A percentile compares a stretch with the other conserved stretches of the same genome.
Evolutionary conservation across 2,329 filamentous ascomycete genomes (phyloP).

Genomic region (Curvularia eragrostidis): DNA sequence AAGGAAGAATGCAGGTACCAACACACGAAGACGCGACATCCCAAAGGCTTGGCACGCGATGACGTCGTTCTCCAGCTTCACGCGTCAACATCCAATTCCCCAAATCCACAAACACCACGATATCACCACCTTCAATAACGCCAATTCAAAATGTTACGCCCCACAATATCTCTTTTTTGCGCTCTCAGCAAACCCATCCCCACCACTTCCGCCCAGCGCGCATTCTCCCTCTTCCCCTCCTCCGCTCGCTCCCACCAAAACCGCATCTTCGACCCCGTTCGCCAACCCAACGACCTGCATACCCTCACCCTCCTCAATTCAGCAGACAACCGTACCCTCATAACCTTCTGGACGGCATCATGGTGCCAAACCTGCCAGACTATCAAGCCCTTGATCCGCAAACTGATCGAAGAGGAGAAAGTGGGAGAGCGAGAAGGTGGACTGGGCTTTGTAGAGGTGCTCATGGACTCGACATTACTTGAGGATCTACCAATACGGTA

Average conservation of each 20-base stretch:
- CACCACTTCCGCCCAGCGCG: constrained; percentile 5
- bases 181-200: not conserved
- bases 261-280: constrained; percentile 51
- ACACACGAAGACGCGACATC: constrained; percentile 49
- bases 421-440: constrained; percentile 55
- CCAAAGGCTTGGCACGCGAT: constrained; percentile 20
- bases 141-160: constrained; percentile 6
- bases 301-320: constrained; percentile 57
- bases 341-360: constrained; percentile 59
- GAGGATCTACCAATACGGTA: constrained; percentile 53
- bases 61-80: constrained; percentile 17
- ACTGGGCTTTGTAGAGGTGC: constrained; percentile 57
- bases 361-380: constrained; percentile 56
- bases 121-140: not conserved
- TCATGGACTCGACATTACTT: constrained; percentile 56
- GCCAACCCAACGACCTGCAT: constrained; percentile 56
- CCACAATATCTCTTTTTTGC: not conserved
- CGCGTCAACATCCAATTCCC: constrained; percentile 8
- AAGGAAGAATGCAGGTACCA: not conserved
- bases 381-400: constrained; percentile 52
- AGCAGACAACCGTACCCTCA: constrained; percentile 52
- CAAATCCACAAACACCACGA: not conserved
- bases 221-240: constrained; percentile 28
- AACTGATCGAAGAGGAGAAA: constrained; percentile 53
- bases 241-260: constrained; percentile 30